Conservation (phyloP, 192 early-diverging fungal genomes). For the Glomus cerebriforme region DNA sequence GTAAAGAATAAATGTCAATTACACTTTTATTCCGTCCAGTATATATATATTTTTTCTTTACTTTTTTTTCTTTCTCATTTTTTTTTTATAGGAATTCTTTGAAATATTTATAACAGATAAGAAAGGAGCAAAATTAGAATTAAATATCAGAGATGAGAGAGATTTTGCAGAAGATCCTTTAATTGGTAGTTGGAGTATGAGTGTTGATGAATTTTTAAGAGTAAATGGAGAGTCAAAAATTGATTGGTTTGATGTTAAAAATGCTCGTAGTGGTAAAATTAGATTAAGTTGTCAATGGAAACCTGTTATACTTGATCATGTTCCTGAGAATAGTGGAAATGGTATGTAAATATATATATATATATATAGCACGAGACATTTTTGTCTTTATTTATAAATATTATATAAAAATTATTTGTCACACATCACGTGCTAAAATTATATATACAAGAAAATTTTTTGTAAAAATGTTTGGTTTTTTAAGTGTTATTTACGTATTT, state of each 20-base stretch:
- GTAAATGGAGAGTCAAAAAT: conserved; percentile 19
- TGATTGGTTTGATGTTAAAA: conserved; percentile 37
- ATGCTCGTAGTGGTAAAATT: conserved; percentile 31
- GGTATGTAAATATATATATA: conserved; percentile 21
- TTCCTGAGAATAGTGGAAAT: conserved; percentile 35
- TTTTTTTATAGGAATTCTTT: conserved; percentile 44
- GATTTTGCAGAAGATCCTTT: conserved; percentile 23
- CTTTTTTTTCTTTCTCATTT: neutral
- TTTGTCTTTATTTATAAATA: neutral
- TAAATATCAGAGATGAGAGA: conserved; percentile 62
- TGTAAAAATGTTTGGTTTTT: neutral
- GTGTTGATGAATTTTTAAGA: conserved; percentile 21
- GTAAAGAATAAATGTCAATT: neutral
- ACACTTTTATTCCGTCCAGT: neutral
- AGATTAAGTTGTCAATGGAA: conserved; percentile 58
- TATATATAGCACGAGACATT: neutral
- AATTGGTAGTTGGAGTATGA: neutral
- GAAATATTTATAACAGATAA: conserved; percentile 75
- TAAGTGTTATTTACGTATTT: neutral
- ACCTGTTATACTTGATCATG: conserved; percentile 67
- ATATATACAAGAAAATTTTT: neutral
- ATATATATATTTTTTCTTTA: neutral
- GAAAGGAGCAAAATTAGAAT: conserved; percentile 51
- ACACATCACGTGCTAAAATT: neutral
- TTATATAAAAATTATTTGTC: neutral